Evolutionary conservation across 768 basidiomycete genomes (phyloP), one percentile per base, ranked within the genome.

Genomic region (Tremella fuciformis): DNA sequence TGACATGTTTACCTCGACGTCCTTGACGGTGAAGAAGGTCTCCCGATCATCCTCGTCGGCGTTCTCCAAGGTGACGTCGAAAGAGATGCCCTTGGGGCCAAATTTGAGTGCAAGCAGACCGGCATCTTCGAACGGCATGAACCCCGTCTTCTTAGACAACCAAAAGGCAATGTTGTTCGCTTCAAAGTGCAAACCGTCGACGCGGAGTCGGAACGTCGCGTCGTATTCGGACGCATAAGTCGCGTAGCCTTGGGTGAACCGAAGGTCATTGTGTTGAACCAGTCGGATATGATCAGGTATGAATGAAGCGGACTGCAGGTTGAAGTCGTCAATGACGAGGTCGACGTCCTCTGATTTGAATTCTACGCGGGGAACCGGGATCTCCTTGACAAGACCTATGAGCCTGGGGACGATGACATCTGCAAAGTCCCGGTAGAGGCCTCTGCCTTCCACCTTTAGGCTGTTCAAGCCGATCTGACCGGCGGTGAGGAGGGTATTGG

Each of bases 1-100:
- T 16, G 65, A 58, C 53, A 78, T 68, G 52, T 66, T 66, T 57
- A 78, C 75, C 22, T 71, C 58, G 41, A 77, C 76, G 38, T 74
- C 66, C 67, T 78, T 78, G 70, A 80, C 76, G 55, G 68, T 71
- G 69, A 80, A 80, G 77, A 78, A 80, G 2, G 76, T 69, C 74
- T 80, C 78, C 40, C 71, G 61, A 63, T 79, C 77, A 3, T 71
- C 67, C 53, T 76, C 76, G 50, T 67, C 63, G 37, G 79, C 79
- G 64, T 78, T 78, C 70, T 78, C 77, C 42, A 80, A 64, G 7
- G 71, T 74, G 57, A 80, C 73, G 49, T 79, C 78, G 47, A 78
- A 75, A 38, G 69, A 65, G 59, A 80, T 73, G 11, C 79, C 79
- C 59, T 77, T 59, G 53, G 75, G 69, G 13, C 78, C 79, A 57